A percentile compares a stretch with the other conserved stretches of the same genome.
phyloP scores from a whole-genome alignment of 148 eudicot species.

The Chenopodium album region DNA sequence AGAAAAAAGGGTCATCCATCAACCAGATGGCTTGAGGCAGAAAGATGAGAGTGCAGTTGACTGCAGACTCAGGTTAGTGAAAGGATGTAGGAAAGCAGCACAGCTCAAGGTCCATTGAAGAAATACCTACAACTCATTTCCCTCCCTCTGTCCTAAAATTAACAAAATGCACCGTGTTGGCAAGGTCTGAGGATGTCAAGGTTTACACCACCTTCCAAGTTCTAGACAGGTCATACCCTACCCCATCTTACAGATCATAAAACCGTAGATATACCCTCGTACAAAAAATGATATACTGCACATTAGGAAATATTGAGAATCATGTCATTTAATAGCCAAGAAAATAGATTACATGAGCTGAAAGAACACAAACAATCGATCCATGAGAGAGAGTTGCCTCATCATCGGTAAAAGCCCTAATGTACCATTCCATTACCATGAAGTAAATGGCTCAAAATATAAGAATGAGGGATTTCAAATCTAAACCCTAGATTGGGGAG shows the following conservation, averaged over 20 bases:
- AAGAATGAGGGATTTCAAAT: background rate
- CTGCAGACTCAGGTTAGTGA: background rate
- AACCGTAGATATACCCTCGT: background rate
- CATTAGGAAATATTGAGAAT: background rate
- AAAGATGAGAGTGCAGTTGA: background rate
- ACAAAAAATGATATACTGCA: background rate
- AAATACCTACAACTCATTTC: background rate
- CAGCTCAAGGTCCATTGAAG: background rate
- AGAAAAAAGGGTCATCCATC: background rate
- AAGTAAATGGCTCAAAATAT: background rate
- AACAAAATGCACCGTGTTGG: background rate
- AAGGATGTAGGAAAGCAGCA: background rate
- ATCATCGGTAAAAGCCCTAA: background rate
- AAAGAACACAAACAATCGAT: no score
- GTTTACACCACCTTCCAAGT: background rate
- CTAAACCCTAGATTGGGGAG: no score
- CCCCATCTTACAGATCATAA: background rate
- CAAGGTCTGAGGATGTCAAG: background rate
- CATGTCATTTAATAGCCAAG: background rate
- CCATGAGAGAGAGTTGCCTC: background rate
- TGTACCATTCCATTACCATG: background rate
- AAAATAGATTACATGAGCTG: background rate
- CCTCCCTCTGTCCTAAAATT: background rate
- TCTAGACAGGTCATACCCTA: background rate
- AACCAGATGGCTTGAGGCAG: background rate